A percentile compares a stretch with the other conserved stretches of the same genome.
These are phyloP conservation scores for Seminavis robusta DNA, from an alignment of 108 stramenopile species.

Conservation along the genomic window DNA sequence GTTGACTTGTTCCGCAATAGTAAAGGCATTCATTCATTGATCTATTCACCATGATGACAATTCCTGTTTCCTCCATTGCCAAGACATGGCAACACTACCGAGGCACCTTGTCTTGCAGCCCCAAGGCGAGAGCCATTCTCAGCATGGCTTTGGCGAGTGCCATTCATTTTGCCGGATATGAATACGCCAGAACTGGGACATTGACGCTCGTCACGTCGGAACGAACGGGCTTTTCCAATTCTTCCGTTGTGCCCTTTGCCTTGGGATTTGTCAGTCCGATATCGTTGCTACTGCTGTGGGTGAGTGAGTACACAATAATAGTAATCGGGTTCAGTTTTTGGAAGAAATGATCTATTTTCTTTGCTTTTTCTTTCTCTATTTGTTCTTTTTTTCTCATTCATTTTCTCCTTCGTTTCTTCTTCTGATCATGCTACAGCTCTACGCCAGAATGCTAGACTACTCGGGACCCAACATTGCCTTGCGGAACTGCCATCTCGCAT, in stretches of 20 bases:
- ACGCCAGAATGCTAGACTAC: slow-evolving; percentile 47
- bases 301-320: slow-evolving; percentile 3
- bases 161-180: slow-evolving; percentile 70
- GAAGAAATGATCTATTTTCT: no score
- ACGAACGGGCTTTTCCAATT: slow-evolving; percentile 55
- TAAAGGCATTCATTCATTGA: no score
- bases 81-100: no score
- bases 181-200: slow-evolving; percentile 58
- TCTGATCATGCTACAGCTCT: no score
- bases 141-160: slow-evolving; percentile 58
- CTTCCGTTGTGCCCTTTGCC: slow-evolving; percentile 67
- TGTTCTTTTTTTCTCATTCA: no score
- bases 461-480: slow-evolving; percentile 68
- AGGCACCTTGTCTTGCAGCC: no score
- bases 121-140: no score
- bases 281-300: slow-evolving; percentile 47
- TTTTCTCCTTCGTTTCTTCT: no score
- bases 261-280: slow-evolving; percentile 68
- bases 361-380: no score
- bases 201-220: slow-evolving; percentile 68
- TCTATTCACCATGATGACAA: no score
- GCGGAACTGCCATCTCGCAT: slow-evolving; percentile 44
- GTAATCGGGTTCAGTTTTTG: background rate
- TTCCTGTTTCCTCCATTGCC: no score
- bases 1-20: no score